Conservation (phyloP, 2,329 filamentous ascomycete genomes). For the Colletotrichum lindemuthianum region DNA sequence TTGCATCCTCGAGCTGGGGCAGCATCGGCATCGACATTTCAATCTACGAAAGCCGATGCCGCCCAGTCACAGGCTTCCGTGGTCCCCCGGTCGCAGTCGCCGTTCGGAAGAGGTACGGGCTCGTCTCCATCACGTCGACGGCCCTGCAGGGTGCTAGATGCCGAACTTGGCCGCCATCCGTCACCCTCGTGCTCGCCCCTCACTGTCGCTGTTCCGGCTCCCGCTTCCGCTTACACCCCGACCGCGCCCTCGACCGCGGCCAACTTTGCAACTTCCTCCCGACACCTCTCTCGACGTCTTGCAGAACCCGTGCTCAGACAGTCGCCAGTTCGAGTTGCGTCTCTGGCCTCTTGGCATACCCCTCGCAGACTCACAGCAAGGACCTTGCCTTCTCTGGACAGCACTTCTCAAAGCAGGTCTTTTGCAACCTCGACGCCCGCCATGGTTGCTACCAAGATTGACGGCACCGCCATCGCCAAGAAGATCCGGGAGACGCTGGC, state of each 20-base stretch:
- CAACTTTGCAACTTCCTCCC: constrained; percentile 10
- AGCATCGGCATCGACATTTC: neutral
- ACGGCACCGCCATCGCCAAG: constrained; percentile 95
- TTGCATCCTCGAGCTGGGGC: constrained; percentile 9
- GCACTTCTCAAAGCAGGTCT: constrained; percentile 22
- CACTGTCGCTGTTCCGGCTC: constrained; percentile 29
- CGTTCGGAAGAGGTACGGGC: constrained; percentile 26
- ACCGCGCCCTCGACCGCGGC: constrained; percentile 17
- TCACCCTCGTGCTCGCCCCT: constrained; percentile 11
- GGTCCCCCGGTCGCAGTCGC: constrained; percentile 7
- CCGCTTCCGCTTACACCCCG: constrained; percentile 32
- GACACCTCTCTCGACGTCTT: constrained; percentile 8
- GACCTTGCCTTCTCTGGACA: constrained; percentile 19
- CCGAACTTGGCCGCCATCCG: constrained; percentile 19
- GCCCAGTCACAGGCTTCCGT: constrained; percentile 9
- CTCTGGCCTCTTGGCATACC: constrained; percentile 22
- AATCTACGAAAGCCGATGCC: constrained; percentile 1
- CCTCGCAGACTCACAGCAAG: constrained; percentile 24
- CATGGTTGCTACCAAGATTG: constrained; percentile 92
- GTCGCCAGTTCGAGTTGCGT: constrained; percentile 22
- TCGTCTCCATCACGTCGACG: constrained; percentile 27
- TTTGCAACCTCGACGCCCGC: constrained; percentile 62
- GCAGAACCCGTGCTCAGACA: constrained; percentile 14
- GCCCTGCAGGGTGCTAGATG: constrained; percentile 30
- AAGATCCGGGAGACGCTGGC: constrained; percentile 85